These are phyloP conservation scores for Quercus rubra DNA, from an alignment of 306 rosid species.

Conservation along the genomic window DNA sequence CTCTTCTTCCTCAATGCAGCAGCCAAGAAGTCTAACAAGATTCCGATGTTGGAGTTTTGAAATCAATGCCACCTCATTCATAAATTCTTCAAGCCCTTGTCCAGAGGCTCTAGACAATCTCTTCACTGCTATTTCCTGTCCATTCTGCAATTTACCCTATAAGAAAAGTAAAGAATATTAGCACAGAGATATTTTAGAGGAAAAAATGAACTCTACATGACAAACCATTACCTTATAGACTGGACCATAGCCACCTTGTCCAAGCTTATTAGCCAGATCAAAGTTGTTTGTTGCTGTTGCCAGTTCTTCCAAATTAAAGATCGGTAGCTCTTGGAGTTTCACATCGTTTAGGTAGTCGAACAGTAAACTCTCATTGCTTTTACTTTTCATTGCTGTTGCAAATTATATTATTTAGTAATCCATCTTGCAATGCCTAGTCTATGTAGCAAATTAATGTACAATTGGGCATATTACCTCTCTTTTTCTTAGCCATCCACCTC, in stretches of 20 bases:
- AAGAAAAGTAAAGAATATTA: not conserved
- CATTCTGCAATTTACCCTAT: not conserved
- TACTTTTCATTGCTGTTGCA: no score
- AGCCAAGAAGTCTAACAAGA: no score
- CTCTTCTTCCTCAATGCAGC: no score
- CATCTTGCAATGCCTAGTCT: no score
- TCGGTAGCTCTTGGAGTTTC: not conserved
- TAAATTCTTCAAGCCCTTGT: slow-evolving; percentile 2
- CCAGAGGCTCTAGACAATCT: not conserved
- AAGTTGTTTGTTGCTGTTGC: not conserved
- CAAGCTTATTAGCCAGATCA: not conserved
- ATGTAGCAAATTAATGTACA: no score
- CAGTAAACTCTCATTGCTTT: no score
- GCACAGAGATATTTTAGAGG: not conserved
- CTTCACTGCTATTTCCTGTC: slow-evolving; percentile 11
- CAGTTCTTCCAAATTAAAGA: not conserved
- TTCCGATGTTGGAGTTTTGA: no score
- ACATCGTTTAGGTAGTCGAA: not conserved
- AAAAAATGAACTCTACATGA: not conserved
- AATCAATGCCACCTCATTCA: slow-evolving; percentile 10
- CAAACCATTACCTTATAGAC: not conserved
- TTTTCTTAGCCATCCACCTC: no score
- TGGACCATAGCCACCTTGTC: not conserved
- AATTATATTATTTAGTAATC: no score
- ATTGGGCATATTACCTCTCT: no score